phyloP scores from a whole-genome alignment of 495 filamentous ascomycete species.

The Penicillium verhagenii region DNA sequence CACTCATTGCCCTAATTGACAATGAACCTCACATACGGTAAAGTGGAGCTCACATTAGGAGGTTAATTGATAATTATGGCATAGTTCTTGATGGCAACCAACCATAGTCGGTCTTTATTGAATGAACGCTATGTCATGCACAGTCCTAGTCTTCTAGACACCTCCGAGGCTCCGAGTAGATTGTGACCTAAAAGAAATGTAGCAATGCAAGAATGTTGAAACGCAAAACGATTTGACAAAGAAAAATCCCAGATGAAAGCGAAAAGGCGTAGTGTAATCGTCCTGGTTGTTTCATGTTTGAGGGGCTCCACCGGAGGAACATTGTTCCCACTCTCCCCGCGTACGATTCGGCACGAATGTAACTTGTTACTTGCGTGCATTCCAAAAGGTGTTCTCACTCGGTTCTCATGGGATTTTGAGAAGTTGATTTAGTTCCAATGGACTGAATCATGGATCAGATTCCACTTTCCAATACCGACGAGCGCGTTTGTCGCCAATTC shows the following conservation, averaged over 20 bases:
- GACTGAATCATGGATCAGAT: slow-evolving; percentile 22
- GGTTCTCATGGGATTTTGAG: not conserved
- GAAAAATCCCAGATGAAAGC: too few relatives aligned
- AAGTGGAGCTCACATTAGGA: too few relatives aligned
- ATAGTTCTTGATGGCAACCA: not conserved
- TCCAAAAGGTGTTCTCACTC: not conserved
- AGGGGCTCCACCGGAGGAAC: slow-evolving; percentile 11
- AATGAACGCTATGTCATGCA: not conserved
- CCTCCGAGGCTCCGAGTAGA: too few relatives aligned
- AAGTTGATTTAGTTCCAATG: slow-evolving; percentile 1
- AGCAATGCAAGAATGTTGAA: too few relatives aligned
- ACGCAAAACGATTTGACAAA: too few relatives aligned
- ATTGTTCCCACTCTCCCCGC: slow-evolving; percentile 17
- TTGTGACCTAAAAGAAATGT: too few relatives aligned
- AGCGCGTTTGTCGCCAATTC: slow-evolving; percentile 19
- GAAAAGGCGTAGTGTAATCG: too few relatives aligned
- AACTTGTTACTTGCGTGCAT: not conserved
- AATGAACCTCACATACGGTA: not conserved
- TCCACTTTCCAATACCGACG: slow-evolving; percentile 11
- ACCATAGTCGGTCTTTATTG: not conserved
- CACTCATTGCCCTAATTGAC: not conserved
- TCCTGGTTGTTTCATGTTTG: too few relatives aligned
- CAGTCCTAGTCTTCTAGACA: too few relatives aligned
- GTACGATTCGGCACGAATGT: slow-evolving; percentile 9
- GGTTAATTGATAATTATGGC: not conserved